phyloP scores from a whole-genome alignment of 768 basidiomycete species.

The Brasilioporus rufonigricans region DNA sequence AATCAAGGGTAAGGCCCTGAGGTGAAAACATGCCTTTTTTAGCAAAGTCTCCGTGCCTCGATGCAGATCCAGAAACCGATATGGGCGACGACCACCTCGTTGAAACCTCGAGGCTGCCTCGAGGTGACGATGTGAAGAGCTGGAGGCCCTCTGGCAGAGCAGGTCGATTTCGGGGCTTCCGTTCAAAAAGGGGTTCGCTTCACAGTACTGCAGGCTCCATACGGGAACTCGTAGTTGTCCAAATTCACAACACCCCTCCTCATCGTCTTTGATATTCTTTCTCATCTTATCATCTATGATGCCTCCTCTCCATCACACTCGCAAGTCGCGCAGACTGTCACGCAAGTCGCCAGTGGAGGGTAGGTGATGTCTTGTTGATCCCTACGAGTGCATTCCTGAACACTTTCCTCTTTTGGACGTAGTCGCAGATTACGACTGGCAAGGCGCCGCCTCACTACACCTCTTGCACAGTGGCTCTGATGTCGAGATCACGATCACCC shows the following conservation, averaged over 20 bases:
- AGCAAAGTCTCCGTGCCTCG: constrained; percentile 9
- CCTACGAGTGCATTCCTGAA: constrained; percentile 30
- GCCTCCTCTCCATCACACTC: constrained; percentile 33
- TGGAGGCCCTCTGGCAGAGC: constrained; percentile 17
- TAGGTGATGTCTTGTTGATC: constrained; percentile 20
- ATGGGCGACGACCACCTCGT: constrained; percentile 20
- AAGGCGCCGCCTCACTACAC: constrained; percentile 21
- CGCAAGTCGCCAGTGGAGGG: constrained; percentile 37
- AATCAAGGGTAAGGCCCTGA: neutral
- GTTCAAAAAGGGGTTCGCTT: constrained; percentile 31
- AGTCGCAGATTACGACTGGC: constrained; percentile 31
- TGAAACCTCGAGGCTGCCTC: constrained; percentile 37
- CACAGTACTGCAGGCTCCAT: constrained; percentile 5
- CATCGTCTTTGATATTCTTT: neutral
- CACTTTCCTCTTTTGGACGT: constrained; percentile 34
- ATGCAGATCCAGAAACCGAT: constrained; percentile 31
- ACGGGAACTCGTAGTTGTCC: constrained; percentile 6
- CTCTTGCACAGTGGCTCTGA: constrained; percentile 21
- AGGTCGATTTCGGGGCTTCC: constrained; percentile 18
- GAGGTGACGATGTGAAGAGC: constrained; percentile 40
- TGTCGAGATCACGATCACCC: constrained; percentile 1
- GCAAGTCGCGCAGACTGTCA: constrained; percentile 46
- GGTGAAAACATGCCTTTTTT: constrained; percentile 14
- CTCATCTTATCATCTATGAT: constrained; percentile 19
- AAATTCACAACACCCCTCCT: neutral